Percentiles rank a stretch among this genome's conserved stretches.
These are phyloP conservation scores for Pyrus communis DNA, from an alignment of 306 rosid species.

Conservation along the genomic window DNA sequence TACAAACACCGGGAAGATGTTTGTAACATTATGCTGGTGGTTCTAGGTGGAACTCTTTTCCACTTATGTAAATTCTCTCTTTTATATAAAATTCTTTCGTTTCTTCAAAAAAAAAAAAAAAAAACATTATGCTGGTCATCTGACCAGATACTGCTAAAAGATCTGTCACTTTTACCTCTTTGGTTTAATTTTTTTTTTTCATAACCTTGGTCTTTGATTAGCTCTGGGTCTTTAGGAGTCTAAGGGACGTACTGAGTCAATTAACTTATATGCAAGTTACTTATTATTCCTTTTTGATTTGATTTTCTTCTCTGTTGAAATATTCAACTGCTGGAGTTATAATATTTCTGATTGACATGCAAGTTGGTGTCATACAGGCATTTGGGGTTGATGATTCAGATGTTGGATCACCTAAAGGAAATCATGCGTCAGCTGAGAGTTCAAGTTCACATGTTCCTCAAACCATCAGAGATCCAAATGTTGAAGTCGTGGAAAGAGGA, in stretches of 20 bases:
- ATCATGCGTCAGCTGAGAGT: constrained; percentile 49
- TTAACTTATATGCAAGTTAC: neutral
- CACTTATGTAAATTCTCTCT: too few relatives aligned
- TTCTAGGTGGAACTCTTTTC: too few relatives aligned
- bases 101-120: too few relatives aligned
- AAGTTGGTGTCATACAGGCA: constrained; percentile 35
- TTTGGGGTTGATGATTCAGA: constrained; percentile 76
- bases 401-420: constrained; percentile 70
- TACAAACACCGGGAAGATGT: neutral
- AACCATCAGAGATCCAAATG: constrained; percentile 33
- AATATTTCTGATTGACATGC: neutral
- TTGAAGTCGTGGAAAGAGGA: constrained; percentile 46
- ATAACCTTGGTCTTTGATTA: neutral
- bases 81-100: too few relatives aligned
- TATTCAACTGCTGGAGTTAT: neutral
- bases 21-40: neutral
- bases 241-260: neutral
- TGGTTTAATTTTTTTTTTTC: neutral
- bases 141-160: neutral
- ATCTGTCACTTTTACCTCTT: neutral
- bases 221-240: neutral
- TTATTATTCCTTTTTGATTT: neutral
- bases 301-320: neutral
- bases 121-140: neutral
- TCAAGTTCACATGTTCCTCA: constrained; percentile 37